A percentile compares a stretch with the other conserved stretches of the same genome.
These are phyloP conservation scores for Yamadazyma epiphylla DNA, from an alignment of 1,139 yeast species.

Conservation along the genomic window DNA sequence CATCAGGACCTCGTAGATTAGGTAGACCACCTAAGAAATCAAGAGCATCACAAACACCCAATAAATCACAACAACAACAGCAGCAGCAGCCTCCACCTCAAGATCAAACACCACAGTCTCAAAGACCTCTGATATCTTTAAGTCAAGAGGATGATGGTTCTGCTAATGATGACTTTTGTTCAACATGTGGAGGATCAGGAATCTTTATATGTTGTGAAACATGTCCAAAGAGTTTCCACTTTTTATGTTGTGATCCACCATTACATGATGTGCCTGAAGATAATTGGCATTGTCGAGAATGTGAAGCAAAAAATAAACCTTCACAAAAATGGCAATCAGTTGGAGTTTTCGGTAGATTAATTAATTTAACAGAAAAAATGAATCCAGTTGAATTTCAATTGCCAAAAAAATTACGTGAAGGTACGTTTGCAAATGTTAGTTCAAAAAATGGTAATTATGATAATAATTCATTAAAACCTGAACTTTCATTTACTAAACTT, in stretches of 20 bases:
- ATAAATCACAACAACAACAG: no score
- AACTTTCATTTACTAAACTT: slow-evolving; percentile 34
- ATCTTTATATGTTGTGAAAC: slow-evolving; percentile 88
- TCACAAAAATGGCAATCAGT: slow-evolving; percentile 29
- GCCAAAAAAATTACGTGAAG: slow-evolving; percentile 65
- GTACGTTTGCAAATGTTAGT: slow-evolving; percentile 70
- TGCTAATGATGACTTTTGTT: slow-evolving; percentile 84
- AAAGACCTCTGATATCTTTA: no score
- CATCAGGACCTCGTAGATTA: no score
- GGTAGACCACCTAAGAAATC: no score
- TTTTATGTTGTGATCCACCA: slow-evolving; percentile 90
- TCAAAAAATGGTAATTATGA: slow-evolving; percentile 70
- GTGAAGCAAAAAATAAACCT: slow-evolving; percentile 40
- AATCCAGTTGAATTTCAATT: slow-evolving; percentile 74
- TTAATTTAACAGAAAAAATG: slow-evolving; percentile 52
- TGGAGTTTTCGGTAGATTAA: slow-evolving; percentile 60
- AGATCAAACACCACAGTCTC: background rate
- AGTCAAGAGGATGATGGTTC: slow-evolving; percentile 16
- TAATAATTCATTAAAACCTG: slow-evolving; percentile 57
- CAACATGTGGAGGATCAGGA: slow-evolving; percentile 86
- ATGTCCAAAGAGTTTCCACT: slow-evolving; percentile 90
- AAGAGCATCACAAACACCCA: no score
- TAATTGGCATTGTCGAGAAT: slow-evolving; percentile 85
- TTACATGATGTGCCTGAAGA: slow-evolving; percentile 79
- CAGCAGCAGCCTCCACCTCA: background rate